Evolutionary conservation across 306 rosid genomes (phyloP), one percentile per base, ranked within the genome.

Genomic region (Calophaca sinica): DNA sequence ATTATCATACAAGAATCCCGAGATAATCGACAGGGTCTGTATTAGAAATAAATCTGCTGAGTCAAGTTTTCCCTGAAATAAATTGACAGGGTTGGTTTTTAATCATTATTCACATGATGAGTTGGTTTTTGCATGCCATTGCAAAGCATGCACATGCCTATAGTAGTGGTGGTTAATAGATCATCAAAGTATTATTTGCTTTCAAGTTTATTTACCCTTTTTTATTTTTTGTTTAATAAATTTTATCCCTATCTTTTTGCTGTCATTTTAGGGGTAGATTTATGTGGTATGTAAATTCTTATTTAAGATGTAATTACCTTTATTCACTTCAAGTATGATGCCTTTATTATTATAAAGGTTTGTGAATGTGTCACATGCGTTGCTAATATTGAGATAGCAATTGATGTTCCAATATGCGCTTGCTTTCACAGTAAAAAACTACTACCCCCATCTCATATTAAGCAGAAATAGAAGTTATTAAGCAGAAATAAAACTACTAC

Each of bases 51-150:
- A 20, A 20, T 20, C 26, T 20, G 26, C 26, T 20, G 26, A 20
- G 26, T 20, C 26, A 20, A 20, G 26, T 20, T 20, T 20, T 20
- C 26, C 26, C 26, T 20, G 26, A 20, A 20, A 20, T 0, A 20
- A 20, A 20, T 20, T 1, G 26, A 20, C 26, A 20, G 26, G 26
- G 26, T 20, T 20, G 26, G 1, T 20, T 20, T 20, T 9, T 9
- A 42, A 8, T 42, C 2, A 8, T 33, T 52, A 41, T 38, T 48
- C 70, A 59, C 2, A 38, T 39, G 14, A 14, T 39, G 53, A 62
- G 65, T 66, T 58, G 14, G 6, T 41, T 41, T 67, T 49, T 65
- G 64, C 67, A 39, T 74, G 57, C 3, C 58, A 67, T 49, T 63
- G 58, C 42, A 9, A 5, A 4, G 76, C 67, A 66, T 3, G 39